These are phyloP conservation scores for Coleophoma crateriformis DNA, from an alignment of 2,329 filamentous ascomycete species.

Conservation along the genomic window DNA sequence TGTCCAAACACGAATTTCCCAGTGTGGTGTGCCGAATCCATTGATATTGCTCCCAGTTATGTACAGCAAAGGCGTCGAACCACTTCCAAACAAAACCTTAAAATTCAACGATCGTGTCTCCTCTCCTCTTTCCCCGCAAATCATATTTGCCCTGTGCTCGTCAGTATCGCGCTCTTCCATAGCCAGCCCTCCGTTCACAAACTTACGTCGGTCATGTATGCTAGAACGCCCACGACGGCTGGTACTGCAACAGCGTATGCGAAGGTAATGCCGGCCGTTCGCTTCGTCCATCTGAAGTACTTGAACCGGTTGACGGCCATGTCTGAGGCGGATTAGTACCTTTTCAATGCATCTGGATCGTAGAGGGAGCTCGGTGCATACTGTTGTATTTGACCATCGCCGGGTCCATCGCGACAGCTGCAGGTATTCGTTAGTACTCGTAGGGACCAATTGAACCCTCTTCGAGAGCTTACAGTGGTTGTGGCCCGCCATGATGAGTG, in stretches of 20 bases:
- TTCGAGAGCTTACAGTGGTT: slow-evolving; percentile 33
- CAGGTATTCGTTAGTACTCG: slow-evolving; percentile 8
- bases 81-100: slow-evolving; percentile 32
- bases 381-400: slow-evolving; percentile 50
- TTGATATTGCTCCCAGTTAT: slow-evolving; percentile 1
- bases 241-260: slow-evolving; percentile 73
- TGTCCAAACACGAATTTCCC: no score
- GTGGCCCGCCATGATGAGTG: slow-evolving; percentile 41
- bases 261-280: slow-evolving; percentile 75
- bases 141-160: slow-evolving; percentile 72
- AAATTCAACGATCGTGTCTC: slow-evolving; percentile 78
- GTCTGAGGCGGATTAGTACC: slow-evolving; percentile 43
- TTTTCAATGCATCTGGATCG: neutral
- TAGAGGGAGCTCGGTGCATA: slow-evolving; percentile 25
- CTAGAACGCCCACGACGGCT: slow-evolving; percentile 61
- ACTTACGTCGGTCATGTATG: slow-evolving; percentile 83
- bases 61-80: slow-evolving; percentile 7
- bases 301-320: slow-evolving; percentile 82
- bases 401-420: slow-evolving; percentile 32
- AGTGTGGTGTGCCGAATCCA: neutral
- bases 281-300: slow-evolving; percentile 90
- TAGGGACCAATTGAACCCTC: neutral
- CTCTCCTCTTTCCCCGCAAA: slow-evolving; percentile 80
- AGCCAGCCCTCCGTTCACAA: neutral
- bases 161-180: slow-evolving; percentile 13